Base-by-base conservation (phyloP, 805 yeast genomes). In the Candida manassasensis region DNA sequence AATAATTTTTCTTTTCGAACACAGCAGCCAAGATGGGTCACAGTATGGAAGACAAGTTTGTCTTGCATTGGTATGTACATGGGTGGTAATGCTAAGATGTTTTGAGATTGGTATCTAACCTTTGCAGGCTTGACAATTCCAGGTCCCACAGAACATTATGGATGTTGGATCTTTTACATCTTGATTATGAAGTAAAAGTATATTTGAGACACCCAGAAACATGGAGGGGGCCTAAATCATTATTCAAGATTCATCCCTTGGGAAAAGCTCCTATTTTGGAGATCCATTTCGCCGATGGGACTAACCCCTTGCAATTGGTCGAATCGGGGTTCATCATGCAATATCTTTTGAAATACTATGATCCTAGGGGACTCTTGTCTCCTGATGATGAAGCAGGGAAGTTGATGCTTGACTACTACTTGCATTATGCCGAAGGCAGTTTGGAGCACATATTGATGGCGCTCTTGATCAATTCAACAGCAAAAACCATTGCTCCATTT, bases 251-350 rank as follows among this genome's bases (percentile, higher is more conserved):
- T 8, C 83, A 77, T 48, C 81, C 84, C 7, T 55, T 75, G 15
- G 88, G 87, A 0, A 78, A 77, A 48, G 61, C 78, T 1, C 90
- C 90, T 1, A 53, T 80, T 1, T 42, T 83, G 29, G 81, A 74
- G 42, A 48, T 61, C 6, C 43, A 48, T 26, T 53, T 47, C 36
- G 62, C 57, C 16, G 67, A 66, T 42, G 69, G 69, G 2, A 42
- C 50, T 34, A 61, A 62, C 5, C 47, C 52, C 1, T 34, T 63
- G 12, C 55, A 55, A 39, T 38, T 66, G 26, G 63, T 57, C 0
- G 72, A 66, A 43, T 54, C 61, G 24, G 72, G 72, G 1, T 44
- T 53, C 19, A 66, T 66, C 3, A 49, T 65, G 28, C 71, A 60
- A 43, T 64, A 59, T 39, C 40, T 66, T n/a, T 35, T 64, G 21